phyloP scores from a whole-genome alignment of 1,139 yeast genomes.

The Taphrina populina region DNA sequence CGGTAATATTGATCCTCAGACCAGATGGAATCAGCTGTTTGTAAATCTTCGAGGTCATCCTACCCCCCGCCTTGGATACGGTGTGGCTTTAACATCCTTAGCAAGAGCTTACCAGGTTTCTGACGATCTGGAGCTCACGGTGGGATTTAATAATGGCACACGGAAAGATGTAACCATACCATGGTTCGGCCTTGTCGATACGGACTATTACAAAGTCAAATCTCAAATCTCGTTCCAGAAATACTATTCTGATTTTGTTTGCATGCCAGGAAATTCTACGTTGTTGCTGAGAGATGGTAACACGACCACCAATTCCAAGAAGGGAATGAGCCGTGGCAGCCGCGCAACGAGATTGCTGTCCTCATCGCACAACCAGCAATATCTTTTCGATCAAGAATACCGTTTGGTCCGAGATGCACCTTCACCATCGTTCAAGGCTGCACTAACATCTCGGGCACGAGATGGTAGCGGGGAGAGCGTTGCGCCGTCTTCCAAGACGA shows the following conservation, averaged over 20 bases:
- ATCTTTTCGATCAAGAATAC: conserved; percentile 15
- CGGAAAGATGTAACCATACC: background rate
- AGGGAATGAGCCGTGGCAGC: background rate
- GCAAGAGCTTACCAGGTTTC: background rate
- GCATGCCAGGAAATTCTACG: conserved; percentile 4
- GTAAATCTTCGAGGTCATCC: conserved; percentile 20
- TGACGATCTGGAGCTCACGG: conserved; percentile 1
- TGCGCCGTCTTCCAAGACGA: background rate
- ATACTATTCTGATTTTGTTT: conserved; percentile 11
- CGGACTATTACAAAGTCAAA: conserved; percentile 8
- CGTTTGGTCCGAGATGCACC: conserved; percentile 6
- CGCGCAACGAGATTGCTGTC: background rate
- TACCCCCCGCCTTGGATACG: conserved; percentile 17
- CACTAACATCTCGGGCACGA: background rate
- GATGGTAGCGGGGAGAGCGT: background rate
- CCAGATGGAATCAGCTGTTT: conserved; percentile 17
- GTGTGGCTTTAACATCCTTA: conserved; percentile 8
- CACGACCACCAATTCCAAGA: background rate
- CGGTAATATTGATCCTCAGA: conserved; percentile 20
- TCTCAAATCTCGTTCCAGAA: background rate
- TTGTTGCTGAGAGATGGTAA: background rate
- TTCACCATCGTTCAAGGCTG: background rate
- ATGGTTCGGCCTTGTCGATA: conserved; percentile 16
- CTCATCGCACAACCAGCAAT: background rate
- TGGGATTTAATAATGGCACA: conserved; percentile 4